Evolutionary conservation across 1,284 basidiomycete species (phyloP).

Genomic region (Rhodotorula sp.): DNA sequence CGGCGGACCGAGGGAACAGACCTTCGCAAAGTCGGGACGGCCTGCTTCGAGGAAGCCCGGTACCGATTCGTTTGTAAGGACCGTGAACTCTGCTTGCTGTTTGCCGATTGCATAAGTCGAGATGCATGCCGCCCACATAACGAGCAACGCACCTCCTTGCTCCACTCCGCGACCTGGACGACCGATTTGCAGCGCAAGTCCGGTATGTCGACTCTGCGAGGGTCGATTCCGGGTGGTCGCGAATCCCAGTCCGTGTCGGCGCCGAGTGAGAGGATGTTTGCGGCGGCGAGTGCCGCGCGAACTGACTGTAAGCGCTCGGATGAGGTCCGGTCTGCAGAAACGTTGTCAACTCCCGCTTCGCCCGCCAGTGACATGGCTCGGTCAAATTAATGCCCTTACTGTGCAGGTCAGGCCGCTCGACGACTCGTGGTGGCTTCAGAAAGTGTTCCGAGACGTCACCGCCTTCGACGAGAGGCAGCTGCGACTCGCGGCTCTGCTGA

Average conservation of each 20-base stretch:
- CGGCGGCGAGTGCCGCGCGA: slow-evolving; percentile 9
- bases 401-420: neutral
- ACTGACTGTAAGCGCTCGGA: slow-evolving; percentile 1
- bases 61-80: slow-evolving; percentile 58
- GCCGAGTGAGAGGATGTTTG: slow-evolving; percentile 16
- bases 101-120: neutral
- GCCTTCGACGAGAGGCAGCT: neutral
- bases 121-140: neutral
- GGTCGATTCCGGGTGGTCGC: slow-evolving; percentile 31
- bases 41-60: slow-evolving; percentile 55
- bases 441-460: neutral
- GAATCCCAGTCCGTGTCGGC: slow-evolving; percentile 13
- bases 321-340: neutral
- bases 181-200: slow-evolving; percentile 16
- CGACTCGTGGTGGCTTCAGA: neutral
- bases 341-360: neutral
- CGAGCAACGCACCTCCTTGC: neutral
- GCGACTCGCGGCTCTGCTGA: no score
- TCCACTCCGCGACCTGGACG: slow-evolving; percentile 28
- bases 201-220: slow-evolving; percentile 24
- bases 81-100: slow-evolving; percentile 52
- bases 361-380: neutral
- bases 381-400: neutral
- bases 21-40: slow-evolving; percentile 58
- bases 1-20: slow-evolving; percentile 41